phyloP scores from a whole-genome alignment of 1,284 basidiomycete genomes.

The Chalciporus sp. region DNA sequence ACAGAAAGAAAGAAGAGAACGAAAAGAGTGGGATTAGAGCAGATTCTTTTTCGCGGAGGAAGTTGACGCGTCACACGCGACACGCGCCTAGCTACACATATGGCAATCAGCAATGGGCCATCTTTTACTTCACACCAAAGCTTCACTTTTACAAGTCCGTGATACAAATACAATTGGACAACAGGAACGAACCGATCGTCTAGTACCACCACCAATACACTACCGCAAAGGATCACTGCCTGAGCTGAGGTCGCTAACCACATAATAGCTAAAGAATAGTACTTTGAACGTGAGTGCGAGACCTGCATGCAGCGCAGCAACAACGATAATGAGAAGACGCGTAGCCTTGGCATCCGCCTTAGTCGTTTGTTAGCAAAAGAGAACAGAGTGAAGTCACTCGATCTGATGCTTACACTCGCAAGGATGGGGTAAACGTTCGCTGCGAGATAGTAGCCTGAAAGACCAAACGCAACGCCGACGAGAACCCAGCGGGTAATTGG shows the following conservation, averaged over 20 bases:
- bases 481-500: conserved; percentile 80
- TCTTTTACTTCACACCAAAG: too few species aligned
- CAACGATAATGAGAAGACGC: conserved; percentile 74
- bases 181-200: too few species aligned
- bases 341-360: conserved; percentile 85
- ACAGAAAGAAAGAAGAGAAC: too few species aligned
- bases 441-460: conserved; percentile 84
- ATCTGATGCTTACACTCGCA: conserved; percentile 60
- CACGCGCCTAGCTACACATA: too few species aligned
- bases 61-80: too few species aligned
- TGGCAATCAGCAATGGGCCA: too few species aligned
- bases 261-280: conserved; percentile 86
- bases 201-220: not conserved
- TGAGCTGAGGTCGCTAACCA: conserved; percentile 54
- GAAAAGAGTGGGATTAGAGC: too few species aligned
- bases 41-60: too few species aligned
- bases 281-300: conserved; percentile 85
- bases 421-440: conserved; percentile 89
- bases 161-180: not conserved
- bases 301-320: conserved; percentile 70
- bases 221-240: conserved; percentile 25
- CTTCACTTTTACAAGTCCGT: not conserved
- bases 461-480: conserved; percentile 66
- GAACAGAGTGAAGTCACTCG: not conserved
- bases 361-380: conserved; percentile 7